phyloP scores from a whole-genome alignment of 2,329 filamentous ascomycete genomes.

The Zasmidium citrigriseum region DNA sequence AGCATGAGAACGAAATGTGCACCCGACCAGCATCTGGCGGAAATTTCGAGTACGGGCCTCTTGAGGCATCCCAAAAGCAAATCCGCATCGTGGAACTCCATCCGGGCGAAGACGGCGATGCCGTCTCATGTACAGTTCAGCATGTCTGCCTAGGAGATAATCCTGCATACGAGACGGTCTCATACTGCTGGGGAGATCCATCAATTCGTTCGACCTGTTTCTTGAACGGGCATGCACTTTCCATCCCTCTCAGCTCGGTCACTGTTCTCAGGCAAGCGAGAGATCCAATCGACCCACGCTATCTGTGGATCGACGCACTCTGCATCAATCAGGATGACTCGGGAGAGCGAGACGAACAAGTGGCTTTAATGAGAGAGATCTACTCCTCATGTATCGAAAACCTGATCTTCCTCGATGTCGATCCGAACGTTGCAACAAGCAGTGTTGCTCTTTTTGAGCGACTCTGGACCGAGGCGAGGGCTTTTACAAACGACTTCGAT shows the following conservation, averaged over 20 bases:
- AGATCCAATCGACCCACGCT: not conserved
- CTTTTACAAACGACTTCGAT: not conserved
- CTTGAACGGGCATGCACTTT: not conserved
- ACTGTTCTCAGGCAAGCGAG: not conserved
- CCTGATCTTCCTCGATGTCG: not conserved
- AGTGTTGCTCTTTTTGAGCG: not conserved
- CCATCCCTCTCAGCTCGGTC: not conserved
- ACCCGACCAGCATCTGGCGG: no score
- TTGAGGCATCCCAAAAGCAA: not conserved
- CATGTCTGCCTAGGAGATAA: not conserved
- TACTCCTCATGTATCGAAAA: not conserved
- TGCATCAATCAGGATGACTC: not conserved
- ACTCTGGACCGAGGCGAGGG: not conserved
- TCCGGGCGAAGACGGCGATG: not conserved
- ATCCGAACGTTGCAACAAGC: not conserved
- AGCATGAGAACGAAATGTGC: no score
- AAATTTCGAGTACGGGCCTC: not conserved
- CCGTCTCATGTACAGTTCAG: not conserved
- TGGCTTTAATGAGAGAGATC: not conserved
- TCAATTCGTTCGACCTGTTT: not conserved
- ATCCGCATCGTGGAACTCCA: not conserved
- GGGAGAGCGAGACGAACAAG: not conserved
- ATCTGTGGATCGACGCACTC: not conserved
- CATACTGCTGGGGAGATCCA: conserved; percentile 1
- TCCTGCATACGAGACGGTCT: not conserved